Conservation (phyloP, 2,329 filamentous ascomycete genomes). For the Magnaporthiopsis incrustans region DNA sequence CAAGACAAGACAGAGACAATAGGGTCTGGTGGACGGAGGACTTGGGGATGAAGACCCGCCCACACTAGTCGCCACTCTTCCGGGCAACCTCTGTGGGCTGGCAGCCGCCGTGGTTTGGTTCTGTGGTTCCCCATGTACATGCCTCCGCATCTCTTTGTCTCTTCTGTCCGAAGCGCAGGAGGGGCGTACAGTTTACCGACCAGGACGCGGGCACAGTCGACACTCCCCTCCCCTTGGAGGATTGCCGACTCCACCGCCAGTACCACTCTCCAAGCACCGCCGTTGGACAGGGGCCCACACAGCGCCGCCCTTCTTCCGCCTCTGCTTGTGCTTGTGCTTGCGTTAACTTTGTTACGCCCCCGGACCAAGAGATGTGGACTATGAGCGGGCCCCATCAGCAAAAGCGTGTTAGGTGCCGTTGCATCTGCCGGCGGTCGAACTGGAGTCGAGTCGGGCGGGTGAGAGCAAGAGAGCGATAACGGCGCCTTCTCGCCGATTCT, state of each 20-base stretch:
- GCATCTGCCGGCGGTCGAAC: background rate
- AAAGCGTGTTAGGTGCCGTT: background rate
- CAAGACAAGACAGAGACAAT: background rate
- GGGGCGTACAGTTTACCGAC: background rate
- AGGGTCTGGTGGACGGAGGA: background rate
- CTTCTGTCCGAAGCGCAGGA: background rate
- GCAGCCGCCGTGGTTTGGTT: background rate
- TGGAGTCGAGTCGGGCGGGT: background rate
- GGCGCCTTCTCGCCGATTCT: too few species aligned
- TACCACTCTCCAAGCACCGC: background rate
- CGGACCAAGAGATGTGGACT: background rate
- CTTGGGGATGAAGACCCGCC: background rate
- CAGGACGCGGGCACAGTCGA: background rate
- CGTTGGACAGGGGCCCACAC: background rate
- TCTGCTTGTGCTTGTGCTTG: too few species aligned
- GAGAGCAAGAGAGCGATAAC: background rate
- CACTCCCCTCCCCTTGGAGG: background rate
- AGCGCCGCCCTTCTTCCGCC: background rate
- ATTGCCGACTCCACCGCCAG: background rate
- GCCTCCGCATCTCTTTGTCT: background rate
- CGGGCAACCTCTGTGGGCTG: background rate
- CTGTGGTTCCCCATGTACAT: background rate
- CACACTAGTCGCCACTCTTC: background rate
- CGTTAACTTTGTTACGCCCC: background rate
- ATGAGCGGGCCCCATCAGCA: background rate